Conservation (phyloP, 768 basidiomycete species). For the Rhodotorula graminis region DNA sequence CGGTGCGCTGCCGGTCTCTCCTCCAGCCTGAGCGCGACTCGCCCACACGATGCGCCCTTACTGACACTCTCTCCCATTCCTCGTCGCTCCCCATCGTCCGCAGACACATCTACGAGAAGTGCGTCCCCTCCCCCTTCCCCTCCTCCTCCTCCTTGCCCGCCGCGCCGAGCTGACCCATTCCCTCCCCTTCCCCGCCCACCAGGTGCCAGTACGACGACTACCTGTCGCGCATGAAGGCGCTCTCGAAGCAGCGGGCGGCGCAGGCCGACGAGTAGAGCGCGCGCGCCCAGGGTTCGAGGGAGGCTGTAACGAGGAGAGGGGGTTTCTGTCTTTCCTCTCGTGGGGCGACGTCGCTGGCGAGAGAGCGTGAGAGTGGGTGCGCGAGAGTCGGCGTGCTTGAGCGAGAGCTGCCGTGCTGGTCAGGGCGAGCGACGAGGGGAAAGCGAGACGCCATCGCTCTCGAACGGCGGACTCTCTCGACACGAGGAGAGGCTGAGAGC, state of each 20-base stretch:
- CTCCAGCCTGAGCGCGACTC: rapidly evolving
- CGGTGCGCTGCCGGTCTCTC: constrained; percentile 23
- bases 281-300: no score
- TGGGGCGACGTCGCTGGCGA: no score
- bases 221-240: constrained; percentile 39
- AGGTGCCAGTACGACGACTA: constrained; percentile 45
- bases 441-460: no score
- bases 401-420: no score
- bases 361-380: no score
- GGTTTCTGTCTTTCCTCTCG: neutral
- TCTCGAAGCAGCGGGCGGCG: constrained; percentile 21
- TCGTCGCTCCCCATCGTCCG: no score
- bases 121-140: neutral
- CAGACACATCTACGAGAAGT: constrained; percentile 44
- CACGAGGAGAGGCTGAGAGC: no score
- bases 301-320: neutral
- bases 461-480: no score
- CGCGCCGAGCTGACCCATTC: neutral
- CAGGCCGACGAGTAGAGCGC: constrained; percentile 11
- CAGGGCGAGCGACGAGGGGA: no score
- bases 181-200: neutral
- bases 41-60: neutral
- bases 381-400: no score
- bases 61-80: neutral
- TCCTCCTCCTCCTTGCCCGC: no score